These are phyloP conservation scores for Xylaria sp. DNA, from an alignment of 495 filamentous ascomycete species.

Conservation along the genomic window DNA sequence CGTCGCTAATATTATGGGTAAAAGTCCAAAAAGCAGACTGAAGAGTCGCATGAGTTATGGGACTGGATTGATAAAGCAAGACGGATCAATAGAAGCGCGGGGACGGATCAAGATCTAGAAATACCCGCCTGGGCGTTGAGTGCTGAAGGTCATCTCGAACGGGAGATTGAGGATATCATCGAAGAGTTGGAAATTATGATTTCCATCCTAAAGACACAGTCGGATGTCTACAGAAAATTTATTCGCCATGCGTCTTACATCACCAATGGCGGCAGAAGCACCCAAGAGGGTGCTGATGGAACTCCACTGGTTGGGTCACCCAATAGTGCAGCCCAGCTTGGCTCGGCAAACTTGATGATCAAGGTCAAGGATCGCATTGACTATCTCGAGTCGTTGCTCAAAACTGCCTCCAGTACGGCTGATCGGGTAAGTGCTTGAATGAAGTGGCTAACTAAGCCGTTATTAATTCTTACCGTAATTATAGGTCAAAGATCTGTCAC, in stretches of 20 bases:
- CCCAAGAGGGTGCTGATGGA: not conserved
- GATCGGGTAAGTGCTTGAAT: not conserved
- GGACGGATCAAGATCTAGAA: not conserved
- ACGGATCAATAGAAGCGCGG: constrained; percentile 2
- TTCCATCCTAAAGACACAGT: constrained; percentile 58
- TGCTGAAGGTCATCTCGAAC: constrained; percentile 19
- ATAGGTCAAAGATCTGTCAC: constrained; percentile 46
- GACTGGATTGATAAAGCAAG: not conserved
- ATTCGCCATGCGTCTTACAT: constrained; percentile 53
- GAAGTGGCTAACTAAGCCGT: not conserved
- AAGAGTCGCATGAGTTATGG: not conserved
- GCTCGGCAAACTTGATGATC: constrained; percentile 15
- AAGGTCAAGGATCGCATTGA: constrained; percentile 22
- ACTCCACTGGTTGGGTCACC: not conserved
- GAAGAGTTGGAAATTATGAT: constrained; percentile 70
- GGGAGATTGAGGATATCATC: constrained; percentile 67
- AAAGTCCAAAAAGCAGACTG: not conserved
- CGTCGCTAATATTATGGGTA: not conserved
- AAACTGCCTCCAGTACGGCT: constrained; percentile 21
- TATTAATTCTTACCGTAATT: not conserved
- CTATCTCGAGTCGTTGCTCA: constrained; percentile 26
- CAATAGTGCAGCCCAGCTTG: not conserved
- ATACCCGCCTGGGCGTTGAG: not conserved
- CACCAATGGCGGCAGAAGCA: not conserved
- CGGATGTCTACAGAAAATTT: constrained; percentile 61